Percentiles rank a stretch among this genome's conserved stretches.
These are phyloP conservation scores for Cucurbita argyrosperma DNA, from an alignment of 306 rosid genomes.

Conservation along the genomic window DNA sequence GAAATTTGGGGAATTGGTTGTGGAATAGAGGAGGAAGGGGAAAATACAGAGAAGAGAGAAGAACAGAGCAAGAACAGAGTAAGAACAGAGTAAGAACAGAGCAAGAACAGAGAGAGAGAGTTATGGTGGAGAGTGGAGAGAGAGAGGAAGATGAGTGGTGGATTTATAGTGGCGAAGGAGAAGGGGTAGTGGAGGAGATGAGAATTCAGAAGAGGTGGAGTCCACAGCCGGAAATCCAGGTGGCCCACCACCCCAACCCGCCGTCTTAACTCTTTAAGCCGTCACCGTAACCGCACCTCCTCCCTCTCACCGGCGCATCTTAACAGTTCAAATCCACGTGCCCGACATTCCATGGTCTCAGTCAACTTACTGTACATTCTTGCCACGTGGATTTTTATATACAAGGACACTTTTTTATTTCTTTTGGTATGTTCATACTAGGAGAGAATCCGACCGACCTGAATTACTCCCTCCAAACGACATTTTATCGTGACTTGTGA, in stretches of 20 bases:
- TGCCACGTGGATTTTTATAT: background rate
- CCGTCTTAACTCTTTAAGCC: background rate
- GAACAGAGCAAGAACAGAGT: background rate
- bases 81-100: background rate
- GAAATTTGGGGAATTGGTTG: background rate
- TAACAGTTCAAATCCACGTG: slow-evolving; percentile 15
- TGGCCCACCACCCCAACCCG: background rate
- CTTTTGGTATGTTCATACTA: too few species aligned
- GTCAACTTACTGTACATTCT: background rate
- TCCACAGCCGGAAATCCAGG: background rate
- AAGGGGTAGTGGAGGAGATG: slow-evolving; percentile 18
- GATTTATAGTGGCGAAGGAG: slow-evolving; percentile 42
- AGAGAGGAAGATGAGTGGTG: background rate
- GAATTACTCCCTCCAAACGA: too few species aligned
- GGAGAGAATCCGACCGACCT: too few species aligned
- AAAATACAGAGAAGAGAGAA: background rate
- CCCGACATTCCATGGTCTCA: slow-evolving; percentile 16
- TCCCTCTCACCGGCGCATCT: background rate
- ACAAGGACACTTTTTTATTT: background rate
- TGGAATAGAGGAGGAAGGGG: background rate
- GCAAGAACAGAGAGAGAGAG: background rate
- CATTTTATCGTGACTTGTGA: too few species aligned
- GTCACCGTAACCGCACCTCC: slow-evolving; percentile 1
- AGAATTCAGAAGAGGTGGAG: slow-evolving; percentile 7
- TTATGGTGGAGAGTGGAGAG: background rate